Evolutionary conservation across 148 eudicot genomes (phyloP).

Genomic region (Camellia sinensis): DNA sequence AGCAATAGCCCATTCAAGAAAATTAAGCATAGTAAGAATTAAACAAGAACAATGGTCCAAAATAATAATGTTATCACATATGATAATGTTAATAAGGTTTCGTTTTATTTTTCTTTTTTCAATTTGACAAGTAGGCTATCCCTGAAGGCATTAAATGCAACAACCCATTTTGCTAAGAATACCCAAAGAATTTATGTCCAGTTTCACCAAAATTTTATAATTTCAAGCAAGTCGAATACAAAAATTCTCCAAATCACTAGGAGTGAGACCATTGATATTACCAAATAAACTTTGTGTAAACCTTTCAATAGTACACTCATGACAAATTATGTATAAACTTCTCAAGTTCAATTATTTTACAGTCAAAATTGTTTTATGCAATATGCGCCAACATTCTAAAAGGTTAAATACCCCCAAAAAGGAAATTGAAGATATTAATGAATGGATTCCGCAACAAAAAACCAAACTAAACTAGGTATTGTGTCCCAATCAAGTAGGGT

Average conservation of each 20-base stretch:
- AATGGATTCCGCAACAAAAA: no score
- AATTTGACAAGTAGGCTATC: not conserved
- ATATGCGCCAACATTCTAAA: no score
- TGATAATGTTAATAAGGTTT: not conserved
- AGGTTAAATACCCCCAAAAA: no score
- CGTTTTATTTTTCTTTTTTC: not conserved
- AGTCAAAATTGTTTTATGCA: no score
- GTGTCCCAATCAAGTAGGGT: no score
- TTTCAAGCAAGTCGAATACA: not conserved
- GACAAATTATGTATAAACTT: no score
- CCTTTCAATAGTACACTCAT: no score
- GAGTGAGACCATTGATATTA: not conserved
- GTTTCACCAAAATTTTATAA: not conserved
- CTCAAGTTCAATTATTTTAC: no score
- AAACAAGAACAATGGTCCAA: not conserved
- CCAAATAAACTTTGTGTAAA: no score
- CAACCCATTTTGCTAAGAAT: not conserved
- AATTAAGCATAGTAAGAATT: not conserved
- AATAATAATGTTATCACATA: not conserved
- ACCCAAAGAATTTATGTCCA: not conserved
- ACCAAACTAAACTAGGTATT: no score
- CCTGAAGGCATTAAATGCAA: not conserved
- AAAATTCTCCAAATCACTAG: not conserved
- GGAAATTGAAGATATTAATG: no score
- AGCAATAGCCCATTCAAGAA: constrained; percentile 3